Conservation (phyloP, 2,329 filamentous ascomycete genomes). For the Fusarium sulawesiense region DNA sequence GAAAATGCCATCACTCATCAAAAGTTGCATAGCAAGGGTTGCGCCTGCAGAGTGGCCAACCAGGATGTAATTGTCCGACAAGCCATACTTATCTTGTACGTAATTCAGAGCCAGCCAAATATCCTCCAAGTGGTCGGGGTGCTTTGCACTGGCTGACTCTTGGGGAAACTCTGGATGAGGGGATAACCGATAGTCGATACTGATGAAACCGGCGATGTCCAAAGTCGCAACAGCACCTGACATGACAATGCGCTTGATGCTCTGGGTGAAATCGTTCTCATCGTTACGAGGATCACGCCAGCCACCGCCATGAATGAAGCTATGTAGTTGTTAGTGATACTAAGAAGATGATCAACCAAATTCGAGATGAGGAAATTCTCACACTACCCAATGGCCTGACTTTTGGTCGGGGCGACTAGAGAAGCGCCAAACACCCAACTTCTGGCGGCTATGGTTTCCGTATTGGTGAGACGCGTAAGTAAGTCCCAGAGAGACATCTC, state of each 20-base stretch:
- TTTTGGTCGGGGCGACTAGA: slow-evolving; percentile 28
- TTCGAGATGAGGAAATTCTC: slow-evolving; percentile 24
- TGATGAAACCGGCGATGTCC: slow-evolving; percentile 70
- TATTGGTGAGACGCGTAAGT: slow-evolving; percentile 52
- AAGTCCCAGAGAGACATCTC: slow-evolving; percentile 41
- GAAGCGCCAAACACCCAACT: slow-evolving; percentile 59
- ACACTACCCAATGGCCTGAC: slow-evolving; percentile 54
- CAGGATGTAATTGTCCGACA: slow-evolving; percentile 65
- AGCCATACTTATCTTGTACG: slow-evolving; percentile 58
- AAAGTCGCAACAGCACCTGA: slow-evolving; percentile 41
- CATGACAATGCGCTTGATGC: slow-evolving; percentile 57
- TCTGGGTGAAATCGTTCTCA: slow-evolving; percentile 58
- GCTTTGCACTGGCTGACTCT: slow-evolving; percentile 55
- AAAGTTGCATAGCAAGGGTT: slow-evolving; percentile 70
- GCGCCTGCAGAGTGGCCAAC: slow-evolving; percentile 73
- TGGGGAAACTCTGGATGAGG: slow-evolving; percentile 60
- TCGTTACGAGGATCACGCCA: slow-evolving; percentile 69
- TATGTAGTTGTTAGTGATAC: slow-evolving; percentile 37
- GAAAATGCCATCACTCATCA: slow-evolving; percentile 57
- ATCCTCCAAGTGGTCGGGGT: slow-evolving; percentile 71
- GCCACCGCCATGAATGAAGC: slow-evolving; percentile 71
- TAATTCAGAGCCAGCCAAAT: slow-evolving; percentile 63
- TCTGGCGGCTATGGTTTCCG: slow-evolving; percentile 57
- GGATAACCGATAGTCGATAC: slow-evolving; percentile 72
- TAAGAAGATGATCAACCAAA: not conserved